Conservation (phyloP, 495 filamentous ascomycete species). For the Bombardia bombarda region DNA sequence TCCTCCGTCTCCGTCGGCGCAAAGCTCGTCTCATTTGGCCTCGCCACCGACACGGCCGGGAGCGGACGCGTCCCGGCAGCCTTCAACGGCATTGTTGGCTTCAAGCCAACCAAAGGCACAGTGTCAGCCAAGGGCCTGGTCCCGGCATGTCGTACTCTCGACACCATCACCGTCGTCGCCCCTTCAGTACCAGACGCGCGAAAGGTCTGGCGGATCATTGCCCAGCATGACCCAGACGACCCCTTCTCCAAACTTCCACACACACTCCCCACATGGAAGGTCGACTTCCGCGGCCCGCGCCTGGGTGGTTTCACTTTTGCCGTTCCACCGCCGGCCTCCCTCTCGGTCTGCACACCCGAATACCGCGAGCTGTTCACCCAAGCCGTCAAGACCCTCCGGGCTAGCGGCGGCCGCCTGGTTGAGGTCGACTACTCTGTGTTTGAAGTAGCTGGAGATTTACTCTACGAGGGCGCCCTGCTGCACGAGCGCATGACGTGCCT, state of each 20-base stretch:
- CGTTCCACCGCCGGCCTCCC: constrained; percentile 36
- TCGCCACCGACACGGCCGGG: constrained; percentile 62
- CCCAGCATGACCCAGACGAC: constrained; percentile 46
- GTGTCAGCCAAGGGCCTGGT: constrained; percentile 50
- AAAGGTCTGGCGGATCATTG: constrained; percentile 46
- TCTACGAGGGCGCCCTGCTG: constrained; percentile 51
- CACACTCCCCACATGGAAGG: constrained; percentile 33
- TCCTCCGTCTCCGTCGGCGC: constrained; percentile 50
- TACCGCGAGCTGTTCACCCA: constrained; percentile 39
- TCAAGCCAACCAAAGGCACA: constrained; percentile 59
- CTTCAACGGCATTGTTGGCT: constrained; percentile 59
- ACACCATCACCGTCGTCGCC: constrained; percentile 54
- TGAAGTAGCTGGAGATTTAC: constrained; percentile 45
- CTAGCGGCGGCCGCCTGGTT: constrained; percentile 37
- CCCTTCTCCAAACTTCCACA: constrained; percentile 44
- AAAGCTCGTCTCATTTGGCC: constrained; percentile 50
- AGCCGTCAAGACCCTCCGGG: constrained; percentile 34
- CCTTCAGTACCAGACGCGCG: constrained; percentile 44
- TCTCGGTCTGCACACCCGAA: constrained; percentile 37
- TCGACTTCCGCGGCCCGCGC: constrained; percentile 41
- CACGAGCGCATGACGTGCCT: constrained; percentile 44
- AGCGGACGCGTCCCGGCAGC: constrained; percentile 54
- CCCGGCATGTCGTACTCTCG: constrained; percentile 54
- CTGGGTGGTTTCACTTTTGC: constrained; percentile 45
- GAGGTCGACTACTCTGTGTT: constrained; percentile 48